Evolutionary conservation across 805 yeast species (phyloP).

Genomic region (Yamadazyma laniorum): DNA sequence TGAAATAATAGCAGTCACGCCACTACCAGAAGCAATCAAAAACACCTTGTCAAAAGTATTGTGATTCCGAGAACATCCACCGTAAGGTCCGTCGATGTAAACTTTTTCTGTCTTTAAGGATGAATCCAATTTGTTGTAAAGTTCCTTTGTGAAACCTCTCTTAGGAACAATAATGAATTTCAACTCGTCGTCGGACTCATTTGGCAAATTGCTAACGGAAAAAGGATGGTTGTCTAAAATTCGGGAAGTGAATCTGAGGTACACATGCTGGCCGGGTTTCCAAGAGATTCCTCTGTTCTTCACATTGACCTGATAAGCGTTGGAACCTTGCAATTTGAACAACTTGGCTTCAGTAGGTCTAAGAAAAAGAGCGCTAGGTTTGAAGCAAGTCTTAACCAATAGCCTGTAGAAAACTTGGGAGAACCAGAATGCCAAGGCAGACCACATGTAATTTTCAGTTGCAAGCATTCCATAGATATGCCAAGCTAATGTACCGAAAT

Average conservation of each 20-base stretch:
- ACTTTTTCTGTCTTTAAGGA: slow-evolving; percentile 30
- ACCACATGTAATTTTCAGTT: slow-evolving; percentile 46
- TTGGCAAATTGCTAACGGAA: slow-evolving; percentile 41
- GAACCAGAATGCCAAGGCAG: slow-evolving; percentile 51
- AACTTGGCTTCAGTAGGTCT: slow-evolving; percentile 36
- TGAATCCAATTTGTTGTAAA: slow-evolving; percentile 31
- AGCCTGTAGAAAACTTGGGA: slow-evolving; percentile 48
- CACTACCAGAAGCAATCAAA: slow-evolving; percentile 49
- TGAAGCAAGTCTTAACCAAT: slow-evolving; percentile 44
- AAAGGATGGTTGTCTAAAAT: slow-evolving; percentile 57
- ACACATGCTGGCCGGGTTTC: slow-evolving; percentile 58
- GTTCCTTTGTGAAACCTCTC: slow-evolving; percentile 44
- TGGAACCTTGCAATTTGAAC: slow-evolving; percentile 20
- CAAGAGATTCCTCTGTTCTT: slow-evolving; percentile 35
- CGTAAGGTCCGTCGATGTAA: slow-evolving; percentile 57
- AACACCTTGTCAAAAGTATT: slow-evolving; percentile 44
- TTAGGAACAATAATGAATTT: slow-evolving; percentile 46
- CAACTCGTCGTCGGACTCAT: slow-evolving; percentile 25
- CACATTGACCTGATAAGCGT: slow-evolving; percentile 35
- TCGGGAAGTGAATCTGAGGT: slow-evolving; percentile 42
- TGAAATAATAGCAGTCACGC: slow-evolving; percentile 51
- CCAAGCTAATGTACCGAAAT: slow-evolving; percentile 45
- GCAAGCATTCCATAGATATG: slow-evolving; percentile 39
- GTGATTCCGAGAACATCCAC: slow-evolving; percentile 48
- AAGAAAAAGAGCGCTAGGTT: slow-evolving; percentile 41